Base-by-base conservation (phyloP, 1,284 basidiomycete genomes). In the Rhodotorula mucilaginosa region DNA sequence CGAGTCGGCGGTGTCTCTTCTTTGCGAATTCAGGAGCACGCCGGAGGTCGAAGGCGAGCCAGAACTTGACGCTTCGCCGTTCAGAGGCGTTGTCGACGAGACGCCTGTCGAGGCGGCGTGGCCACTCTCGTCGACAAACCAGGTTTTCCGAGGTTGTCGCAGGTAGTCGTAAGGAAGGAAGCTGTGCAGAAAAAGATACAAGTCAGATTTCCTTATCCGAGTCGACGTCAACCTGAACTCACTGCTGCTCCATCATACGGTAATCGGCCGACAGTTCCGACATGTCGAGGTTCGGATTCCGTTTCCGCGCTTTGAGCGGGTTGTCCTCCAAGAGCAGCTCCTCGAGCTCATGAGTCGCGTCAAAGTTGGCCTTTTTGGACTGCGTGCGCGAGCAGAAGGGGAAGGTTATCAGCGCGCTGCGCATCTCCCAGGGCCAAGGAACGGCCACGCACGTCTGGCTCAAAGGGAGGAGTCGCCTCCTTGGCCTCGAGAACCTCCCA, bases 221-320 rank as follows among this genome's bases (percentile, higher is more conserved):
- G 15, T 10, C 18, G 4, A n/a, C 2, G 47, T 34, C 21, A 21
- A 29, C 2, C 26, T 26, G 31, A 4, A 76, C 77, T 61, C 48
- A 96, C 93, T 97, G 93, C 80, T 98, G 93, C 83, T 99, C 96
- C 93, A 98, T 97, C 83, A 94, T 90, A 68, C 91, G 84, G 90
- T 96, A 93, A 81, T 98, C 96, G 1, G 88, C 87, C 69, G 90
- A 91, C 69, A 98, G 83, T 64, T 88, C 88, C 74, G 91, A 89
- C 12, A 91, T 81, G 80, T 97, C 94, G 73, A 94, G 90, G 73
- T 91, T 91, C 10, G 89, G 90, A 81, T 96, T 97, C 65, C 96
- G 87, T 75, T 92, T 90, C 79, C 93, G 90, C 19, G 96, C 94
- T 81, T 97, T 98, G 66, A 98, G 84, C 61, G 96, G 96, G 79